phyloP scores from a whole-genome alignment of 2,329 filamentous ascomycete species.

The Neonectria sp. region DNA sequence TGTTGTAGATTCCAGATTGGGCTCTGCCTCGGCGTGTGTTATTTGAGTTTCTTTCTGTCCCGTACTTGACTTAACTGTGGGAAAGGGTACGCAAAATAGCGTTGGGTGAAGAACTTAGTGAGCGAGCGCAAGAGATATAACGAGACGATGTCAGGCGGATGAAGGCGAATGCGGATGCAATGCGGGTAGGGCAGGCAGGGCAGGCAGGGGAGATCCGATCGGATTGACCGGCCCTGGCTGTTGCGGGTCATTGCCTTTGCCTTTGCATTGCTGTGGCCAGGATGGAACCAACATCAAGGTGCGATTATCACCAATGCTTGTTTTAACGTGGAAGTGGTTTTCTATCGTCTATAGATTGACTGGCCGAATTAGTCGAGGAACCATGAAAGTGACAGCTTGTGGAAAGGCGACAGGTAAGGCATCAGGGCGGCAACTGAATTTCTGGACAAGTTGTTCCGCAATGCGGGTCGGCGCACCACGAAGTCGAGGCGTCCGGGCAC shows the following conservation, averaged over 20 bases:
- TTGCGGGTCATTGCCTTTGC: constrained; percentile 23
- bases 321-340: constrained; percentile 8
- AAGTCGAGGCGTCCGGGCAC: constrained; percentile 13
- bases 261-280: not conserved
- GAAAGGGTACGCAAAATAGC: not conserved
- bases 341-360: not conserved
- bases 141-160: not conserved
- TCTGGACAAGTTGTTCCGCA: constrained; percentile 6
- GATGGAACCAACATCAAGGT: constrained; percentile 6
- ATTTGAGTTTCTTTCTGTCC: constrained; percentile 1
- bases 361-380: not conserved
- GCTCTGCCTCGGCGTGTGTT: constrained; percentile 2
- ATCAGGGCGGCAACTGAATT: not conserved
- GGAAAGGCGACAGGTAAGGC: constrained; percentile 1
- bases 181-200: constrained; percentile 4
- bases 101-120: not conserved
- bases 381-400: not conserved
- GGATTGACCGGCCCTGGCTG: constrained; percentile 6
- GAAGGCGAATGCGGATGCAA: constrained; percentile 23
- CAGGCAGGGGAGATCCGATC: constrained; percentile 23
- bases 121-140: not conserved
- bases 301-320: constrained; percentile 3
- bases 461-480: constrained; percentile 2
- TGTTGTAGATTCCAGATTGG: not conserved
- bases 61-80: not conserved